Evolutionary conservation across 208 protist genomes (phyloP), one percentile per base, ranked within the genome.

Genomic region (Leishmania turanica): DNA sequence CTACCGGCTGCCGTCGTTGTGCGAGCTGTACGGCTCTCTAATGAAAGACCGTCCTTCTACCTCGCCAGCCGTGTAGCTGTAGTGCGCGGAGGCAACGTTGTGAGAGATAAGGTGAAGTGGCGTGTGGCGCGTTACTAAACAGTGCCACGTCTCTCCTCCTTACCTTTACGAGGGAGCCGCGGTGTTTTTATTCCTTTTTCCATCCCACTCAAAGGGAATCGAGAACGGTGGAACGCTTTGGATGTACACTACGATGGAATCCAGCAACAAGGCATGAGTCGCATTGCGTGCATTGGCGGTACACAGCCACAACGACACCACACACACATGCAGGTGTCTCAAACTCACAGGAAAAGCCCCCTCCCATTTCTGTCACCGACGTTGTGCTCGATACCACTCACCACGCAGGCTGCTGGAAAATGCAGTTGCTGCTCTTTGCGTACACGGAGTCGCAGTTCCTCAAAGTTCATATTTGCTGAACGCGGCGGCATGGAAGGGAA

Each of bases 1-100:
- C 31, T 87, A 89, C 37, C 78, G 80, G 3, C 74, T 92, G 11
- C 91, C 91, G 4, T 92, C 90, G 49, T 84, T 96, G 53, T 94
- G 91, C 54, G 84, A 80, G 47, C 75, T 91, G 65, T 96, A 96
- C 64, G 89, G 90, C 40, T 68, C 86, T 45, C 49, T 89, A 19
- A 71, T 91, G 34, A 84, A 87, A 1, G 51, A 73, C 8, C 77
- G 69, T 51, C 27, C 58, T 7, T 77, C 62, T 24, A 64, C 75
- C 9, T 65, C 76, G 8, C 76, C 77, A 13, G 42, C 65, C 5
- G 40, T 75, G 31, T 78, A 65, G 34, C 51, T 21, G 19, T 51
- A 37, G 21, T 54, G 27, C 24, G 47, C 9, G 47, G 69, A 73
- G 45, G 27, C 69, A 21, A 15, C 69, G n/a, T 7, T 51, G 9